These are phyloP conservation scores for Piper longum DNA, from an alignment of 164 flowering plant genomes.

Conservation along the genomic window DNA sequence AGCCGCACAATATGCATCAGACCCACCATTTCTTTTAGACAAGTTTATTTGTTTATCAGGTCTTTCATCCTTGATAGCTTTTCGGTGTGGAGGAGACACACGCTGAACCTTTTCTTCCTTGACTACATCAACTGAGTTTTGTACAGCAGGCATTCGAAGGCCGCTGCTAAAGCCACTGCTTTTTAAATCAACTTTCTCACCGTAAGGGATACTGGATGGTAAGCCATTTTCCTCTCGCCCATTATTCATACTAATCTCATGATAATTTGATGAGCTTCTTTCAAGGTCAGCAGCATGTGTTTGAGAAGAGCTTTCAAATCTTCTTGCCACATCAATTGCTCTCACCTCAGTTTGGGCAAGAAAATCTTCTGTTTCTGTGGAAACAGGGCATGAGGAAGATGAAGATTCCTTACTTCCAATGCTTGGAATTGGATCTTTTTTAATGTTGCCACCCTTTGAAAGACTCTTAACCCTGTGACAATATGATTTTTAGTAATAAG, in stretches of 20 bases:
- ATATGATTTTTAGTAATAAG: not conserved
- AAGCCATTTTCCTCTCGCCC: slow-evolving; percentile 36
- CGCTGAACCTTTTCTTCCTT: slow-evolving; percentile 59
- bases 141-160: slow-evolving; percentile 16
- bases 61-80: slow-evolving; percentile 54
- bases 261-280: slow-evolving; percentile 22
- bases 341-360: slow-evolving; percentile 45
- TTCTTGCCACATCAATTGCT: slow-evolving; percentile 34
- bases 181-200: slow-evolving; percentile 34
- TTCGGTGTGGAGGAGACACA: slow-evolving; percentile 86
- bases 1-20: slow-evolving; percentile 27
- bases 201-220: slow-evolving; percentile 33
- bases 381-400: slow-evolving; percentile 26
- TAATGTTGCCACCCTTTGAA: slow-evolving; percentile 72
- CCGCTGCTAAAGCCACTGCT: slow-evolving; percentile 30
- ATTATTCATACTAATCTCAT: slow-evolving; percentile 24
- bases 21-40: slow-evolving; percentile 39
- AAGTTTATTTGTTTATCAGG: slow-evolving; percentile 45
- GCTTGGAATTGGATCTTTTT: slow-evolving; percentile 45
- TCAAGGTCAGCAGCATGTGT: slow-evolving; percentile 29
- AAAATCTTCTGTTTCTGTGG: slow-evolving; percentile 35
- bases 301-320: slow-evolving; percentile 30
- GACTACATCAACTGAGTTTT: slow-evolving; percentile 25
- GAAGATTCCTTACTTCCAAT: slow-evolving; percentile 37
- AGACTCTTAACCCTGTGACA: slow-evolving; percentile 79